A percentile compares a stretch with the other conserved stretches of the same genome.
Conservation (phyloP, 129 eudicot species). For the Deinandra increscens region DNA sequence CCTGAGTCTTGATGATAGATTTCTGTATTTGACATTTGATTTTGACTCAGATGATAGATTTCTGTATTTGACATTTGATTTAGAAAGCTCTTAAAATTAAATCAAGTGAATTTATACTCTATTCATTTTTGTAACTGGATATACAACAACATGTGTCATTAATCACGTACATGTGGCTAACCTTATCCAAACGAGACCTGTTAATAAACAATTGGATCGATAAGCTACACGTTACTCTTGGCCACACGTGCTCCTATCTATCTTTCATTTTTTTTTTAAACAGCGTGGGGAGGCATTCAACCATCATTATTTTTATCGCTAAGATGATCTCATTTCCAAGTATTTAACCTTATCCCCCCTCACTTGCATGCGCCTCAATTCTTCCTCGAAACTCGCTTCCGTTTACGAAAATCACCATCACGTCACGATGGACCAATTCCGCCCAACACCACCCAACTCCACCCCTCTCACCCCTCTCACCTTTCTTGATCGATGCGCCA, state of each 20-base stretch:
- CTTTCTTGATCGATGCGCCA: conserved; percentile 51
- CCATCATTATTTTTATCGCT: no score
- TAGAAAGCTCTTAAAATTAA: no score
- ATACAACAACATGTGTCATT: no score
- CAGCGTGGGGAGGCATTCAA: no score
- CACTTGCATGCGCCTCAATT: neutral
- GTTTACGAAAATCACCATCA: neutral
- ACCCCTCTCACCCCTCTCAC: conserved; percentile 40
- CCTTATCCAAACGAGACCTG: neutral
- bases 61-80: no score
- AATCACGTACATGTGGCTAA: neutral
- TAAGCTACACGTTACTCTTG: neutral
- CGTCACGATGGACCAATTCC: conserved; percentile 38
- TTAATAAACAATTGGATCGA: neutral
- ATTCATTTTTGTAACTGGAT: no score
- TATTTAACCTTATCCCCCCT: neutral
- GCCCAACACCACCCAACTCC: conserved; percentile 38
- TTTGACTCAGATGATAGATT: no score
- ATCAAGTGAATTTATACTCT: no score
- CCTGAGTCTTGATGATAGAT: no score
- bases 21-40: no score
- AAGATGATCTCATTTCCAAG: neutral
- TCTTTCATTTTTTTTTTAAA: no score
- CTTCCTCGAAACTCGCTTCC: neutral
- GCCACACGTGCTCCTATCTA: no score